Percentiles rank a stretch among this genome's conserved stretches.
These are phyloP conservation scores for Neurospora sp. DNA, from an alignment of 495 filamentous ascomycete genomes.

Conservation along the genomic window DNA sequence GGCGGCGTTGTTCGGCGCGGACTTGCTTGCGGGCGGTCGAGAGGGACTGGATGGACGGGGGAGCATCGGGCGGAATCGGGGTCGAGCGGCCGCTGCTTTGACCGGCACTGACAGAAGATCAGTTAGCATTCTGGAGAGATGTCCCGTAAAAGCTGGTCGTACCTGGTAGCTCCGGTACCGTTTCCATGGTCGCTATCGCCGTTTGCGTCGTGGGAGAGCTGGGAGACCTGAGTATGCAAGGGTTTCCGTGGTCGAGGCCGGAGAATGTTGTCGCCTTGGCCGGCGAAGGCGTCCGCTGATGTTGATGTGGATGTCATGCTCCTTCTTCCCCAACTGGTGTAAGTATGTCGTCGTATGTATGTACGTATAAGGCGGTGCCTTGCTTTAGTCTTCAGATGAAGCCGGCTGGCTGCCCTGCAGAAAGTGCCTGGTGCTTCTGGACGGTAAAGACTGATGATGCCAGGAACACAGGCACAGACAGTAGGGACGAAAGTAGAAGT, in stretches of 20 bases:
- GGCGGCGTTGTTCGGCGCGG: slow-evolving; percentile 67
- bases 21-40: slow-evolving; percentile 77
- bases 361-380: background rate
- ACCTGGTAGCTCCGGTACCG: background rate
- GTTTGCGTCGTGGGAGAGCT: slow-evolving; percentile 23
- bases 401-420: background rate
- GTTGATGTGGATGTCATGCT: slow-evolving; percentile 11
- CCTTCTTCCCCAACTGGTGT: background rate
- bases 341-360: background rate
- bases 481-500: background rate
- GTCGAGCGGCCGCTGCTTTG: slow-evolving; percentile 69
- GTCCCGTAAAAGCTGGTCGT: background rate
- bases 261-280: slow-evolving; percentile 22
- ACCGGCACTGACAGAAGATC: slow-evolving; percentile 3
- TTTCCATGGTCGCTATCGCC: background rate
- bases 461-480: background rate
- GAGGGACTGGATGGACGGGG: slow-evolving; percentile 76
- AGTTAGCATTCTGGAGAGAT: background rate
- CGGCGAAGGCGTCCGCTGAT: slow-evolving; percentile 18
- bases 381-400: background rate
- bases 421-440: background rate
- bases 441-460: background rate
- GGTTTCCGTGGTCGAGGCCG: slow-evolving; percentile 35
- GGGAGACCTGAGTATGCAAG: slow-evolving; percentile 31
- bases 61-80: slow-evolving; percentile 80